A percentile compares a stretch with the other conserved stretches of the same genome.
Conservation (phyloP, 345 rosid genomes). For the Anastatica hierochuntica region DNA sequence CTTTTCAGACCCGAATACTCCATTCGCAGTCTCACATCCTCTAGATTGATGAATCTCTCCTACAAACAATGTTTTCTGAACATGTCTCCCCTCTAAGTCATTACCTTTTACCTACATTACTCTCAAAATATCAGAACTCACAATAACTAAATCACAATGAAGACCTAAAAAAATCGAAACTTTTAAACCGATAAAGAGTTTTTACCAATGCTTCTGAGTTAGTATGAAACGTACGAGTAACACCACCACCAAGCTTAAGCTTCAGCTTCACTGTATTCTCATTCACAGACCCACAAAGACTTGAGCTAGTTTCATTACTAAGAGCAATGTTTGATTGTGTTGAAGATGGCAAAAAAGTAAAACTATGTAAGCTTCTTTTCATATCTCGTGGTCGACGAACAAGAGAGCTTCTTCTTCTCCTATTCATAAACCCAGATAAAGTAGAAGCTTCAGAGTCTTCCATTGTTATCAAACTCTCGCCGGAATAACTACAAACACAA, state of each 20-base stretch:
- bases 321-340: constrained; percentile 12
- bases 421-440: constrained; percentile 24
- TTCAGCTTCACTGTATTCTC: constrained; percentile 53
- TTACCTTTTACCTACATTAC: constrained; percentile 30
- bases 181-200: too few relatives aligned
- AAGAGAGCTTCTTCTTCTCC: constrained; percentile 44
- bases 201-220: too few relatives aligned
- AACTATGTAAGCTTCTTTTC: constrained; percentile 14
- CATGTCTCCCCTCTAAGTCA: constrained; percentile 35
- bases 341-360: constrained; percentile 25
- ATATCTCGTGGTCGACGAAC: constrained; percentile 38
- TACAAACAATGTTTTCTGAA: constrained; percentile 23
- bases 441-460: constrained; percentile 32
- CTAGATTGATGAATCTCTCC: constrained; percentile 32
- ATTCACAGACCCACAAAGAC: constrained; percentile 23
- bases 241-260: constrained; percentile 59
- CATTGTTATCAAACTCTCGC: constrained; percentile 26
- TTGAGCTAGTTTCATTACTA: constrained; percentile 15
- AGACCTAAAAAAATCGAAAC: too few relatives aligned
- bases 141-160: too few relatives aligned
- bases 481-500: background rate
- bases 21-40: constrained; percentile 28
- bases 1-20: too few relatives aligned
- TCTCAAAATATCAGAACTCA: too few relatives aligned
- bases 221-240: constrained; percentile 40